phyloP scores from a whole-genome alignment of 257 asterid genomes.

The Leptodermis oblonga region DNA sequence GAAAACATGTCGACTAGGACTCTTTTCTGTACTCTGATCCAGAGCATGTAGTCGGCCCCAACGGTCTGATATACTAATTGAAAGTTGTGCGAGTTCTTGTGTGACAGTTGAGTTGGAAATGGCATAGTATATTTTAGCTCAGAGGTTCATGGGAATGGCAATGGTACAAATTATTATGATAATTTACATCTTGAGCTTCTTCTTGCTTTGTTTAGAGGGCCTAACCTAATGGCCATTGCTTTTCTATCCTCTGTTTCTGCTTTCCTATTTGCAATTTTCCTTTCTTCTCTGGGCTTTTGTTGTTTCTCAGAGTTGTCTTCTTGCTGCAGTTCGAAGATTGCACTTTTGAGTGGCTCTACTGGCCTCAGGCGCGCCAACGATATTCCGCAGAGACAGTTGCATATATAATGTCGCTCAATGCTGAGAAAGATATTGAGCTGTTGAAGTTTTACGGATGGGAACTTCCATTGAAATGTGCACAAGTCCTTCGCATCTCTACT shows the following conservation, averaged over 20 bases:
- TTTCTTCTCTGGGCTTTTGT: background rate
- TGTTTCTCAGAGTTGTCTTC: constrained; percentile 6
- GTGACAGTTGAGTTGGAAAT: background rate
- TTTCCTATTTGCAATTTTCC: background rate
- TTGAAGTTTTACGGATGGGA: constrained; percentile 63
- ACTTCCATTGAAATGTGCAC: constrained; percentile 44
- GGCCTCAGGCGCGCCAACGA: constrained; percentile 71
- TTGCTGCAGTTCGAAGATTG: constrained; percentile 62
- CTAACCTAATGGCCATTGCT: too few species aligned
- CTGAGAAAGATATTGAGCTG: constrained; percentile 61
- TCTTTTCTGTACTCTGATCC: background rate
- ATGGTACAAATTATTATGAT: background rate
- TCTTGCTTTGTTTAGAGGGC: background rate
- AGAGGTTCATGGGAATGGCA: background rate
- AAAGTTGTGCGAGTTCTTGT: background rate
- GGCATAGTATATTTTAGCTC: background rate
- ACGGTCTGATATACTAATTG: background rate
- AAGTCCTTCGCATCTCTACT: constrained; percentile 53
- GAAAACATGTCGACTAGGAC: background rate
- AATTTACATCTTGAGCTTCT: background rate
- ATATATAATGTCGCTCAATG: constrained; percentile 59
- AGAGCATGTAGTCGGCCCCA: background rate
- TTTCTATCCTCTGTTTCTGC: constrained; percentile 2
- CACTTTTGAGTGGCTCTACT: constrained; percentile 80
- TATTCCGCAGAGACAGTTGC: constrained; percentile 43